These are phyloP conservation scores for Salicornia ramosissima DNA, from an alignment of 148 eudicot genomes.

Conservation along the genomic window DNA sequence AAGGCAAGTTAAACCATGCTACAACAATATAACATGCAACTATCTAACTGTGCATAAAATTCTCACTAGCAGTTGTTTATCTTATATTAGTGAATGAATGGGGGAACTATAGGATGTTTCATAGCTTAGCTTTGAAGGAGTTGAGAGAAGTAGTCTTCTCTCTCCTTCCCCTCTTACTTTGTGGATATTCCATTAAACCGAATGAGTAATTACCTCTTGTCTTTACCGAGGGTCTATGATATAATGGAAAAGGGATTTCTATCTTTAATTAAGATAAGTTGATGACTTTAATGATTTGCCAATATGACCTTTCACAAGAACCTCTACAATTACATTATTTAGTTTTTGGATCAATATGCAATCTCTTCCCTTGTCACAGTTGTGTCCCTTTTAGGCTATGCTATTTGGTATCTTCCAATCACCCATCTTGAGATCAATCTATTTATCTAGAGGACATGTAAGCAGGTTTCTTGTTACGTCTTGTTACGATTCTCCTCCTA, in stretches of 20 bases:
- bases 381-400: no score
- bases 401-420: no score
- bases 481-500: no score
- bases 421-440: no score
- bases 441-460: no score
- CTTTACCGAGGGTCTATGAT: not conserved
- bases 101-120: not conserved
- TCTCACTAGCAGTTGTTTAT: not conserved
- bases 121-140: not conserved
- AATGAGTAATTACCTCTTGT: not conserved
- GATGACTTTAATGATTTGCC: not conserved
- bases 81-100: not conserved
- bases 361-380: no score
- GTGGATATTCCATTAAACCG: not conserved
- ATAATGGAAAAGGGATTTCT: not conserved
- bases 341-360: no score
- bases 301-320: not conserved
- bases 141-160: not conserved
- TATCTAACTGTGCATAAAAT: not conserved
- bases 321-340: no score
- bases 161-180: not conserved
- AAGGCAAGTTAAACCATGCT: not conserved
- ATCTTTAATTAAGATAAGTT: not conserved
- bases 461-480: no score
- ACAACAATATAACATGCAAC: not conserved